Evolutionary conservation across 208 protist genomes (phyloP).

Genomic region (Endotrypanum monterogeii): DNA sequence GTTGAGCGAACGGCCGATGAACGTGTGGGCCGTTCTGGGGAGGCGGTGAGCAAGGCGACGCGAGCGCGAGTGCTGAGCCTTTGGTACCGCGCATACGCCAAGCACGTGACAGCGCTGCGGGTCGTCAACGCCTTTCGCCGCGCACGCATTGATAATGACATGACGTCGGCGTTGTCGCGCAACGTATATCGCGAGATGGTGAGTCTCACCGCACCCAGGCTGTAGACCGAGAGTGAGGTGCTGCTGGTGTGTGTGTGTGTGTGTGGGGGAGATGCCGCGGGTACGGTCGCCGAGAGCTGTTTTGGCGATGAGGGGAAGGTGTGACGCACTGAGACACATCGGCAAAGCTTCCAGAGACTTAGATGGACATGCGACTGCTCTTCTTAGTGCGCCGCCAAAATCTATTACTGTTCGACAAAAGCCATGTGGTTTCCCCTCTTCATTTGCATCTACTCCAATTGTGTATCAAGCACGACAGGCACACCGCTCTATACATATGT

Average conservation of each 20-base stretch:
- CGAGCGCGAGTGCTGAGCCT: constrained; percentile 53
- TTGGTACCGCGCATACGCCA: constrained; percentile 65
- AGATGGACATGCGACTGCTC: background rate
- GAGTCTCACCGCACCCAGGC: constrained; percentile 12
- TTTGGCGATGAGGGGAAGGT: too few relatives aligned
- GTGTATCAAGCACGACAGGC: background rate
- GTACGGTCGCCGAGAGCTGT: too few relatives aligned
- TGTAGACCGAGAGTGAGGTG: background rate
- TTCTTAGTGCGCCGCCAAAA: background rate
- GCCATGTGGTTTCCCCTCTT: background rate
- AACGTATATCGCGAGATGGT: constrained; percentile 27
- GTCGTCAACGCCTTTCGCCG: constrained; percentile 72
- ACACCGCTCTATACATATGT: background rate
- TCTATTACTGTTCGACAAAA: background rate
- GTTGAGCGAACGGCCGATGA: constrained; percentile 33
- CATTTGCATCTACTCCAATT: background rate
- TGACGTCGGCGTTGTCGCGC: constrained; percentile 22
- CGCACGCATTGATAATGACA: constrained; percentile 24
- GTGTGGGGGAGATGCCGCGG: background rate
- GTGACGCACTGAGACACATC: background rate
- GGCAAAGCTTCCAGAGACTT: background rate
- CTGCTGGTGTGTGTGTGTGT: background rate
- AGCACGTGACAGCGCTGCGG: constrained; percentile 50
- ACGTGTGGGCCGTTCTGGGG: constrained; percentile 31
- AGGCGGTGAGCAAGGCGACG: constrained; percentile 45